A percentile compares a stretch with the other conserved stretches of the same genome.
Conservation (phyloP, 768 basidiomycete species). For the Boletus barrowsii region DNA sequence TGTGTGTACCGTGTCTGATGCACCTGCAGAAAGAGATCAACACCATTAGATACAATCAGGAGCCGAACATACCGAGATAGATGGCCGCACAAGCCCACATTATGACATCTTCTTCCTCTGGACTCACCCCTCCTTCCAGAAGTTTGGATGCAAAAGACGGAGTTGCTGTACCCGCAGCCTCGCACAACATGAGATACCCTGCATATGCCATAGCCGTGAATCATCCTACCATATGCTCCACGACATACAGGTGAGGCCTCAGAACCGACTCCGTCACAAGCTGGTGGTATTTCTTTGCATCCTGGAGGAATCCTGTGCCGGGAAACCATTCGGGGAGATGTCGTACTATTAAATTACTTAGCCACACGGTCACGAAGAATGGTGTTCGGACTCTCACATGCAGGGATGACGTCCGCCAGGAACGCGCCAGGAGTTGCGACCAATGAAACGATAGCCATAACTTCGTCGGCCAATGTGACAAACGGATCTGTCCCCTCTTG, state of each 20-base stretch:
- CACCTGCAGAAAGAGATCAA: background rate
- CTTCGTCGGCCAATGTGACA: slow-evolving; percentile 27
- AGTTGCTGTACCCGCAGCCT: slow-evolving; percentile 18
- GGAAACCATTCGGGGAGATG: slow-evolving; percentile 36
- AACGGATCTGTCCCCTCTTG: slow-evolving; percentile 36
- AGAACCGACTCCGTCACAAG: slow-evolving; percentile 39
- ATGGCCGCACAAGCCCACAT: slow-evolving; percentile 15
- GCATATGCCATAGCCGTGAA: no score
- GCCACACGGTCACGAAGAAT: background rate
- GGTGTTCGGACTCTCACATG: slow-evolving; percentile 6
- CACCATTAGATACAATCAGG: no score
- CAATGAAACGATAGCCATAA: slow-evolving; percentile 14
- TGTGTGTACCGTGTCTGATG: background rate
- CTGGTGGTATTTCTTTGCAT: slow-evolving; percentile 24
- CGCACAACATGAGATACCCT: background rate
- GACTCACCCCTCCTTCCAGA: slow-evolving; percentile 7
- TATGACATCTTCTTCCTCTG: slow-evolving; percentile 19
- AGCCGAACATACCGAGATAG: slow-evolving; percentile 8
- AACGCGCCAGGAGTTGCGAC: slow-evolving; percentile 7
- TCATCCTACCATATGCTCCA: slow-evolving; percentile 43
- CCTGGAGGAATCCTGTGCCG: slow-evolving; percentile 33
- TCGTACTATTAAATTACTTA: slow-evolving; percentile 16
- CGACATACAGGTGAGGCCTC: slow-evolving; percentile 43
- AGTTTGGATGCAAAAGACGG: slow-evolving; percentile 19
- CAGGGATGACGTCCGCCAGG: slow-evolving; percentile 24